phyloP scores from a whole-genome alignment of 2,329 filamentous ascomycete genomes.

The Trichoderma arundinaceum region DNA sequence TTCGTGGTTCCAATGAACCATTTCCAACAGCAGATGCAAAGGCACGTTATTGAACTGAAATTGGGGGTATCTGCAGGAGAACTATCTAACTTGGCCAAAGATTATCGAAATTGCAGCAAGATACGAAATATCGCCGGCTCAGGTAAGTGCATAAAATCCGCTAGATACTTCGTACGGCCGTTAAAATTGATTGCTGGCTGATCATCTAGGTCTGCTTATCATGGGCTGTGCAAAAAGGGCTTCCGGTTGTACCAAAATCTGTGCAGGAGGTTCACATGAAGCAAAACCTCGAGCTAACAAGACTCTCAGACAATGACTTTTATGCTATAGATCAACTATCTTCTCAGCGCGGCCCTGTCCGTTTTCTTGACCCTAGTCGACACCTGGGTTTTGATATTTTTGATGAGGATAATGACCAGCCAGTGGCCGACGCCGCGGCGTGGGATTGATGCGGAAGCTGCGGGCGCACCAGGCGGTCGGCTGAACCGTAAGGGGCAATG shows the following conservation, averaged over 20 bases:
- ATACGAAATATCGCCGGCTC: constrained; percentile 3
- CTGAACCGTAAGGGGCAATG: not conserved
- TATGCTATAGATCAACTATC: not conserved
- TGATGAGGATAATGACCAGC: constrained; percentile 19
- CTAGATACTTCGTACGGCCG: not conserved
- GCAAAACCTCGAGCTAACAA: not conserved
- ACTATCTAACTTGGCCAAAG: not conserved
- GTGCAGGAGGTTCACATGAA: constrained; percentile 8
- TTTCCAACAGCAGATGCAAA: constrained; percentile 8
- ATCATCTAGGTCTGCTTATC: constrained; percentile 18
- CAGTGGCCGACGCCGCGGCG: not conserved
- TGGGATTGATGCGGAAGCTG: not conserved
- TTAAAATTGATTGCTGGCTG: no score
- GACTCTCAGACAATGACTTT: constrained; percentile 12
- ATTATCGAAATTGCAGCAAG: constrained; percentile 4
- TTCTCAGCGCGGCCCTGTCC: not conserved
- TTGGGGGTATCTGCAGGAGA: rapidly evolving
- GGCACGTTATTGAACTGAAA: not conserved
- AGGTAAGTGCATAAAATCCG: not conserved
- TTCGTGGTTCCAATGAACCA: constrained; percentile 12
- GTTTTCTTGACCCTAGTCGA: constrained; percentile 15
- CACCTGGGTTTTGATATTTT: constrained; percentile 19
- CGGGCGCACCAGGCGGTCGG: no score
- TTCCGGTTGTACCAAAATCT: constrained; percentile 5
- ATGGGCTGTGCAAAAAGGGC: constrained; percentile 18